phyloP scores from a whole-genome alignment of 495 filamentous ascomycete genomes.

The Podospora australis region DNA sequence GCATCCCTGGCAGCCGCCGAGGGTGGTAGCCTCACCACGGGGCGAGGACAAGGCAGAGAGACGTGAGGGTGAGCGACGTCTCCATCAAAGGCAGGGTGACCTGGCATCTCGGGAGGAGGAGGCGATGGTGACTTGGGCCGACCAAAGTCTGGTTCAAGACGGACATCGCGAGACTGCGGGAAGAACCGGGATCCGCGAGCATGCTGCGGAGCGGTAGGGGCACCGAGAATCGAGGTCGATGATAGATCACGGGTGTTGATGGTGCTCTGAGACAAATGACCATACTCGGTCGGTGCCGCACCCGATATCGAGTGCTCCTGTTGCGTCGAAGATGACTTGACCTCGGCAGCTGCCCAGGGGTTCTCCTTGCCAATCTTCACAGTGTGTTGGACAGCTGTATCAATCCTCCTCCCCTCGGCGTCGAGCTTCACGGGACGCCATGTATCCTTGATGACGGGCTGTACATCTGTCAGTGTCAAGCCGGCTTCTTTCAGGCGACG shows the following conservation, averaged over 20 bases:
- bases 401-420: constrained; percentile 29
- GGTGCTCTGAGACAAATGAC: constrained; percentile 13
- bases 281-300: constrained; percentile 9
- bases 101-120: constrained; percentile 64
- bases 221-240: constrained; percentile 15
- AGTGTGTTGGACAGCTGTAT: constrained; percentile 20
- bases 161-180: constrained; percentile 36
- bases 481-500: constrained; percentile 26
- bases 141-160: constrained; percentile 11
- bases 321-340: constrained; percentile 11
- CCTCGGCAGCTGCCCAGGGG: constrained; percentile 18
- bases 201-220: constrained; percentile 8
- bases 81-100: constrained; percentile 66
- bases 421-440: constrained; percentile 55
- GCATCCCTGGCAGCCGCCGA: constrained; percentile 11
- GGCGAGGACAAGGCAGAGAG: constrained; percentile 58
- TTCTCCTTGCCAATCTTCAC: constrained; percentile 20
- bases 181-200: constrained; percentile 53
- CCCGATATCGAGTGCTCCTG: constrained; percentile 9
- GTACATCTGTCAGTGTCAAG: constrained; percentile 23
- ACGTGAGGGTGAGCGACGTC: constrained; percentile 59
- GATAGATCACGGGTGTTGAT: constrained; percentile 7
- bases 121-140: constrained; percentile 54
- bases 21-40: constrained; percentile 67
- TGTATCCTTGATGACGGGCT: constrained; percentile 53